A percentile compares a stretch with the other conserved stretches of the same genome.
These are phyloP conservation scores for Arthrobotrys iridis DNA, from an alignment of 2,329 filamentous ascomycete genomes.

Conservation along the genomic window DNA sequence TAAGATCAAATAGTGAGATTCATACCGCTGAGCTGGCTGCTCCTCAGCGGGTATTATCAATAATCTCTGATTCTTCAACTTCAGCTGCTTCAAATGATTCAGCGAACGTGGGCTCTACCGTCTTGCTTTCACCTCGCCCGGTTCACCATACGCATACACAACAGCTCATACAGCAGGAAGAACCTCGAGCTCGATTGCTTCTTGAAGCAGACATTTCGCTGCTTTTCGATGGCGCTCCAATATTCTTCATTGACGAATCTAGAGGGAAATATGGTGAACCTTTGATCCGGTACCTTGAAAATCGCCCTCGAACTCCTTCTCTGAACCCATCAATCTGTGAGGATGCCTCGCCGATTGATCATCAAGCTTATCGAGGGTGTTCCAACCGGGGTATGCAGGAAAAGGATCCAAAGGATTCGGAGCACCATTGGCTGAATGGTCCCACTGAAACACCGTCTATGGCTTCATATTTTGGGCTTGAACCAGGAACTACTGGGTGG, in stretches of 20 bases:
- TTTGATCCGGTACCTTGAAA: constrained; percentile 3
- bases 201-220: constrained; percentile 2
- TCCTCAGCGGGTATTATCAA: constrained; percentile 13
- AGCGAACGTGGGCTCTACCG: constrained; percentile 10
- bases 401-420: neutral
- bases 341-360: constrained; percentile 23
- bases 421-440: constrained; percentile 43
- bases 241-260: constrained; percentile 36
- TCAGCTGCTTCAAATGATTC: constrained; percentile 41
- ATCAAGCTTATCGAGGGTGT: constrained; percentile 28
- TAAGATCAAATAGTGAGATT: neutral
- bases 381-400: constrained; percentile 11
- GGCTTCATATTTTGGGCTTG: constrained; percentile 55
- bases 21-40: neutral
- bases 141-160: neutral
- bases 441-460: constrained; percentile 56
- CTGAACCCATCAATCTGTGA: neutral
- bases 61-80: constrained; percentile 6
- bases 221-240: constrained; percentile 37
- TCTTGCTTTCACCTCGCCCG: constrained; percentile 33
- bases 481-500: constrained; percentile 58
- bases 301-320: neutral
- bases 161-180: neutral
- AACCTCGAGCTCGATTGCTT: neutral
- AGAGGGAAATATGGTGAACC: constrained; percentile 34